Evolutionary conservation across 306 rosid species (phyloP).

Genomic region (Prunus salicina): DNA sequence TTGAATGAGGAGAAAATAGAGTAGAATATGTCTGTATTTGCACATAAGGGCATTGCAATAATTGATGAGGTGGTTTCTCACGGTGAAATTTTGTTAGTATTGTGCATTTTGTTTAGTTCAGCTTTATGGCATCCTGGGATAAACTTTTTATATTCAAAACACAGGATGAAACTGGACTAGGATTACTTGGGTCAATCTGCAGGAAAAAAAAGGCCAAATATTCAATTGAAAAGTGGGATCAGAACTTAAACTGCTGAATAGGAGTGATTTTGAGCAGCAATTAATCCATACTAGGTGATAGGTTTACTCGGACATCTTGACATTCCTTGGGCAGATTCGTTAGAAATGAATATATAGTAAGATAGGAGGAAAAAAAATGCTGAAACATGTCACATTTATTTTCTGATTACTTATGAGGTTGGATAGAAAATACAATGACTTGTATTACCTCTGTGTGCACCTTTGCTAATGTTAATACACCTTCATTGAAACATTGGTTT

Average conservation of each 20-base stretch:
- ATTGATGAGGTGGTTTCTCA: background rate
- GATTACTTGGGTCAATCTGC: background rate
- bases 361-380: background rate
- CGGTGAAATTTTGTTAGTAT: background rate
- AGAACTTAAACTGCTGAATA: background rate
- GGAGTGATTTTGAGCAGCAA: background rate
- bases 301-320: background rate
- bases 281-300: background rate
- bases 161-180: background rate
- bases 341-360: background rate
- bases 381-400: background rate
- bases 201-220: background rate
- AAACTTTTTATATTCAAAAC: background rate
- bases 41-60: background rate
- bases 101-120: no score
- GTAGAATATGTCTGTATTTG: background rate
- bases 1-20: no score
- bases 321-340: background rate
- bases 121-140: background rate
- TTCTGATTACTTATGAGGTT: background rate
- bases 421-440: background rate
- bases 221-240: background rate
- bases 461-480: background rate
- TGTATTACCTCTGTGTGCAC: background rate
- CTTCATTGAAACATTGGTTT: slow-evolving; percentile 1